Conservation (phyloP, 2,329 filamentous ascomycete species). For the Simplicillium aogashimaense region DNA sequence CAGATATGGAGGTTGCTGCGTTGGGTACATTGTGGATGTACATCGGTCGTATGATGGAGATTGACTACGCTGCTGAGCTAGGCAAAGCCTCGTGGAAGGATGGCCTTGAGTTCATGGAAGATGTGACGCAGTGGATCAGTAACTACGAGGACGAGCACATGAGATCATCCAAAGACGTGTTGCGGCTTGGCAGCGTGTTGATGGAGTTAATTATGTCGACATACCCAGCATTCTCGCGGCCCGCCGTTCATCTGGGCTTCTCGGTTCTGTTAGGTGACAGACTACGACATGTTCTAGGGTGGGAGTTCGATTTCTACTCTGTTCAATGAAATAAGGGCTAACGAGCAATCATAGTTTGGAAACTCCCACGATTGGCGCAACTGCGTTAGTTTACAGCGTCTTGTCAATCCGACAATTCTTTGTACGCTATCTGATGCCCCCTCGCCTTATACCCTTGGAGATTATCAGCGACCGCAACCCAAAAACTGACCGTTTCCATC, state of each 20-base stretch:
- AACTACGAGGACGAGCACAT: constrained; percentile 51
- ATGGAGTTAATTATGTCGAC: constrained; percentile 49
- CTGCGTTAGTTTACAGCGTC: constrained; percentile 30
- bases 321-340: constrained; percentile 3
- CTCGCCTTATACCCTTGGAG: constrained; percentile 35
- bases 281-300: constrained; percentile 56
- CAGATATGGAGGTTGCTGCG: constrained; percentile 58
- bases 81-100: constrained; percentile 30
- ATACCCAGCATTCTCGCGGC: constrained; percentile 34
- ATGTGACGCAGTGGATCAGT: constrained; percentile 36
- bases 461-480: constrained; percentile 38
- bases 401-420: constrained; percentile 43
- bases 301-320: constrained; percentile 15
- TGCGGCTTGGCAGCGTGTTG: constrained; percentile 46
- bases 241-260: constrained; percentile 38
- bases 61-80: constrained; percentile 36
- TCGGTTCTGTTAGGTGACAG: constrained; percentile 54
- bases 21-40: constrained; percentile 61
- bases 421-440: constrained; percentile 49
- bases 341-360: constrained; percentile 24
- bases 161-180: constrained; percentile 39
- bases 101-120: constrained; percentile 40
- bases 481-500: constrained; percentile 40
- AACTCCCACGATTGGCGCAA: constrained; percentile 27
- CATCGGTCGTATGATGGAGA: constrained; percentile 60